Evolutionary conservation across 2,329 filamentous ascomycete genomes (phyloP).

Genomic region (Immersiporthe knoxdaviesiana): DNA sequence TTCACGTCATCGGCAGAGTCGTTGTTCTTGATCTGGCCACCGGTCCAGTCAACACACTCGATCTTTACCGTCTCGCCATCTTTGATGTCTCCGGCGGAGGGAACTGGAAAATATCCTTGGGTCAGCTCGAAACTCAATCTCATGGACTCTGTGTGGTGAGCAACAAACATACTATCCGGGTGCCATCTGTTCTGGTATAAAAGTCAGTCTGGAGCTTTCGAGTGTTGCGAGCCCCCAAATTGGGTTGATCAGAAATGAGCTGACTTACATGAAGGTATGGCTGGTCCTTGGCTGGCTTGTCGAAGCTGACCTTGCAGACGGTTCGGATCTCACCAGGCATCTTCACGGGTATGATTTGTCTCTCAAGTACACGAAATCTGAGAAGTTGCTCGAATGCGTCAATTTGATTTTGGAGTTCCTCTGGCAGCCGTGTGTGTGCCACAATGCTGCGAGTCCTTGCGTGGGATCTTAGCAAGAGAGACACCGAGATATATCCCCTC

Average conservation of each 20-base stretch:
- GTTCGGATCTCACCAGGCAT: constrained; percentile 58
- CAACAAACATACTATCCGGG: constrained; percentile 70
- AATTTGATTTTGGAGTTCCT: background rate
- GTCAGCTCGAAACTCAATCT: constrained; percentile 10
- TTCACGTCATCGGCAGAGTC: constrained; percentile 88
- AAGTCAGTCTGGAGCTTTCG: background rate
- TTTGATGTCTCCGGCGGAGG: constrained; percentile 71
- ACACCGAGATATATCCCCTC: background rate
- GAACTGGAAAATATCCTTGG: constrained; percentile 62
- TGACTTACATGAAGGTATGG: constrained; percentile 67
- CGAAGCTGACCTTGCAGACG: constrained; percentile 70
- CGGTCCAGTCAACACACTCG: constrained; percentile 84
- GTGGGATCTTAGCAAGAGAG: background rate
- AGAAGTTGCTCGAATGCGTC: background rate
- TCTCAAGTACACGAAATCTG: too few relatives aligned
- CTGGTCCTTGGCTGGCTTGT: constrained; percentile 73
- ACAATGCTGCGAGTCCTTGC: background rate
- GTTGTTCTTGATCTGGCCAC: constrained; percentile 85
- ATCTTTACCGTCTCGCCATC: constrained; percentile 91
- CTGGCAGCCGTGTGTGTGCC: background rate
- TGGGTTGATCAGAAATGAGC: background rate
- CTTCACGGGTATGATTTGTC: background rate
- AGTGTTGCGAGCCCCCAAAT: background rate
- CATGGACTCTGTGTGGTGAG: background rate
- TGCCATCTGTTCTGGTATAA: constrained; percentile 83